Conservation (phyloP, 1,139 yeast species). For the Petasospora rhodanensis region DNA sequence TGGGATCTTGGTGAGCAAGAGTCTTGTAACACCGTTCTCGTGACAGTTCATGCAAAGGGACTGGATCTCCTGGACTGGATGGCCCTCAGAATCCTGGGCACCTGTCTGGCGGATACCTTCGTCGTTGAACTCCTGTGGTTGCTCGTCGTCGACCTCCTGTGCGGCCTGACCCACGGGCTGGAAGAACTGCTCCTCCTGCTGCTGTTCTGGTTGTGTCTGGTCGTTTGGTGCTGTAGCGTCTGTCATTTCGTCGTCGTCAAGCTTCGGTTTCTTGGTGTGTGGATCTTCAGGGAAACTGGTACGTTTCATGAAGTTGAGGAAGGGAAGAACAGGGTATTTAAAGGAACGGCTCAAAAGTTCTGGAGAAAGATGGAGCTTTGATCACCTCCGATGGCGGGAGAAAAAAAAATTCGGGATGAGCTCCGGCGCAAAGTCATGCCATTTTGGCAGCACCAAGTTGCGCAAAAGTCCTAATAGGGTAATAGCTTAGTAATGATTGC, state of each 20-base stretch:
- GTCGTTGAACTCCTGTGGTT: conserved; percentile 20
- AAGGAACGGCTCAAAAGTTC: background rate
- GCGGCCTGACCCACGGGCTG: conserved; percentile 59
- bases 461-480: too few relatives aligned
- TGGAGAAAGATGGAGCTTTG: background rate
- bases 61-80: conserved; percentile 92
- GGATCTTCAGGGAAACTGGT: conserved; percentile 1
- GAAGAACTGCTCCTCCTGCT: conserved; percentile 41
- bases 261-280: conserved; percentile 9
- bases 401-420: conserved; percentile 10
- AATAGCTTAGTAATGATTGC: too few relatives aligned
- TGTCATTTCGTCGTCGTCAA: conserved; percentile 7
- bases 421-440: conserved; percentile 6
- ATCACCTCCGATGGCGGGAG: background rate
- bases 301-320: conserved; percentile 1
- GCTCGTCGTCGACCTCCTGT: conserved; percentile 30
- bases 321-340: background rate
- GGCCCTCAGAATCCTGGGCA: conserved; percentile 83
- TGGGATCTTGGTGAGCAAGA: conserved; percentile 86
- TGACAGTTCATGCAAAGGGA: conserved; percentile 96
- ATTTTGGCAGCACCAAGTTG: too few relatives aligned
- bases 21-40: conserved; percentile 74
- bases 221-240: too few relatives aligned
- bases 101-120: conserved; percentile 48
- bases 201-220: too few relatives aligned